These are phyloP conservation scores for Candolleomyces efflorescens DNA, from an alignment of 768 basidiomycete genomes.

Conservation along the genomic window DNA sequence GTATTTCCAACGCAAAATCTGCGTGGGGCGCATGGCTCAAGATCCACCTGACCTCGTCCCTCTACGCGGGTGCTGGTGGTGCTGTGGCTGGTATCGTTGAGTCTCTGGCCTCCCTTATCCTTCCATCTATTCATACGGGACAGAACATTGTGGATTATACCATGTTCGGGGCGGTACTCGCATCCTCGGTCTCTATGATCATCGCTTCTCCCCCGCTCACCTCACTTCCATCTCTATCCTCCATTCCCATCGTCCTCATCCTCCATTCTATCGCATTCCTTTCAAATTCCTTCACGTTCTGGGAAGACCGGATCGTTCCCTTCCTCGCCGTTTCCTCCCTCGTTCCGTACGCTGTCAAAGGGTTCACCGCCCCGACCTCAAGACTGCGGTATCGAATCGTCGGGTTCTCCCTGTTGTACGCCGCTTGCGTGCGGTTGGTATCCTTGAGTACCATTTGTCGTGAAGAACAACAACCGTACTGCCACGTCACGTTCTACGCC, in stretches of 20 bases:
- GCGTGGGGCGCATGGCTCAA: conserved; percentile 43
- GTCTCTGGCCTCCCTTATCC: too few species aligned
- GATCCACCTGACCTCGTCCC: conserved; percentile 23
- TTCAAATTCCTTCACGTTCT: conserved; percentile 96
- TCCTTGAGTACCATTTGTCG: conserved; percentile 83
- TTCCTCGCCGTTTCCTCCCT: conserved; percentile 71
- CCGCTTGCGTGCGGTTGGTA: conserved; percentile 69
- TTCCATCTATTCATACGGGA: conserved; percentile 12
- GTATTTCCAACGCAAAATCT: conserved; percentile 30
- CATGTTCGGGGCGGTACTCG: conserved; percentile 45
- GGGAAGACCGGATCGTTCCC: conserved; percentile 85
- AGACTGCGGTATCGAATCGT: conserved; percentile 75
- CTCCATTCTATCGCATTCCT: conserved; percentile 76
- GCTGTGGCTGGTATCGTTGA: conserved; percentile 20
- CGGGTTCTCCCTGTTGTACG: conserved; percentile 63
- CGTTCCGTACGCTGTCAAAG: conserved; percentile 53
- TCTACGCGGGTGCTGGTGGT: conserved; percentile 34
- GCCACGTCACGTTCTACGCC: conserved; percentile 85
- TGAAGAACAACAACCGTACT: conserved; percentile 92
- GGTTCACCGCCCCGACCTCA: conserved; percentile 42
- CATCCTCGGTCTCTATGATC: conserved; percentile 43
- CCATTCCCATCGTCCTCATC: conserved; percentile 46
- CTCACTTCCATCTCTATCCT: conserved; percentile 21
- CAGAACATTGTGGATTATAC: conserved; percentile 38
- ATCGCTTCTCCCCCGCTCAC: conserved; percentile 35